Conservation (phyloP, 306 rosid species). For the Parietaria judaica region DNA sequence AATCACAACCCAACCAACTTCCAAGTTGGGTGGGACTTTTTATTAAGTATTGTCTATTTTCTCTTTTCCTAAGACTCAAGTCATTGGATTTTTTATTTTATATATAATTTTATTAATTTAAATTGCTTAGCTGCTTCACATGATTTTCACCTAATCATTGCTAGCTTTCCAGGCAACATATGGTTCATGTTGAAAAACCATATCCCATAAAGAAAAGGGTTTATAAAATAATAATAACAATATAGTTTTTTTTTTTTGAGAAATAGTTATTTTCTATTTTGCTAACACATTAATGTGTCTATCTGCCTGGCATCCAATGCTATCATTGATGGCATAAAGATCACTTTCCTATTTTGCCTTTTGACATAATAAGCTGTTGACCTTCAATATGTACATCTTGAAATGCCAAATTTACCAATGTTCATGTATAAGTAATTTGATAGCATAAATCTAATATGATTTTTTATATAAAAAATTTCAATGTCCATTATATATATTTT, state of each 20-base stretch:
- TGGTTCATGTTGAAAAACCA: constrained; percentile 18
- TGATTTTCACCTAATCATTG: constrained; percentile 26
- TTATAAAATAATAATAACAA: background rate
- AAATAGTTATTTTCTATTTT: constrained; percentile 3
- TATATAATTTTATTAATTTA: background rate
- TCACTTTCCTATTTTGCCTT: constrained; percentile 11
- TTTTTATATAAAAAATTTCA: no score
- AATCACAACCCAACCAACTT: constrained; percentile 7
- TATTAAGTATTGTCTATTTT: background rate
- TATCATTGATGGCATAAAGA: constrained; percentile 14
- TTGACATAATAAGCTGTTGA: constrained; percentile 9
- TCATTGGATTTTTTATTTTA: constrained; percentile 1
- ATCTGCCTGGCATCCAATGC: constrained; percentile 25
- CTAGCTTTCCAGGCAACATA: constrained; percentile 25
- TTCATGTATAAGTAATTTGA: no score
- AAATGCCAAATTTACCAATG: background rate
- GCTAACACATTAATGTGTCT: constrained; percentile 7
- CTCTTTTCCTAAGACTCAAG: background rate
- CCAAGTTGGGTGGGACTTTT: constrained; percentile 18
- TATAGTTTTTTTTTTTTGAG: no score
- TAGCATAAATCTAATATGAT: no score
- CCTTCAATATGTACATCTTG: background rate
- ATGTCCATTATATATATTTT: no score
- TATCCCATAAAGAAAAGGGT: constrained; percentile 3
- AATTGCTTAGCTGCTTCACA: constrained; percentile 29